Conservation (phyloP, 345 rosid genomes). For the Mercurialis annua region DNA sequence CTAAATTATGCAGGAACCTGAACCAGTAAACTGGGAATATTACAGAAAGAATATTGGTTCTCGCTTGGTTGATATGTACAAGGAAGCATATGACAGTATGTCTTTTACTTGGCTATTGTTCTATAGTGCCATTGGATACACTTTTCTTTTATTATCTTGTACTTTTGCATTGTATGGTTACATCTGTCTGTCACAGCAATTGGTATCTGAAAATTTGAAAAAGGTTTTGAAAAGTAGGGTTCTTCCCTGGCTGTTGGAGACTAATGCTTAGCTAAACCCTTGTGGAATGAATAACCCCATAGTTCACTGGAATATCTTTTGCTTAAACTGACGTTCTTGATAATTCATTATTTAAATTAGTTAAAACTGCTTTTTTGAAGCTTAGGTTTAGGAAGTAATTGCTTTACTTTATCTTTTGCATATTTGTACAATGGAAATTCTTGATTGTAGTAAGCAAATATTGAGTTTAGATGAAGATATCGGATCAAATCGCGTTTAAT, state of each 20-base stretch:
- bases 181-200: no score
- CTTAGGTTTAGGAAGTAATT: background rate
- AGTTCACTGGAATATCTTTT: background rate
- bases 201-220: background rate
- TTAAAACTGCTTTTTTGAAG: background rate
- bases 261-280: background rate
- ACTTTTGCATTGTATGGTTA: background rate
- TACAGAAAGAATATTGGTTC: slow-evolving; percentile 86
- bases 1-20: slow-evolving; percentile 66
- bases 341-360: no score
- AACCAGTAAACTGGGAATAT: slow-evolving; percentile 89
- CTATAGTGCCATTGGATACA: background rate
- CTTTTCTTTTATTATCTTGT: background rate
- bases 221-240: no score
- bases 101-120: background rate
- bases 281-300: background rate
- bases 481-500: background rate
- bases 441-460: no score
- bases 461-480: background rate
- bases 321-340: background rate
- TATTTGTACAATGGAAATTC: background rate
- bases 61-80: slow-evolving; percentile 93
- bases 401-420: background rate
- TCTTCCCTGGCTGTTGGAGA: background rate
- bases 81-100: slow-evolving; percentile 90